Evolutionary conservation across 108 stramenopile species (phyloP), one percentile per base, ranked within the genome.

Genomic region (Skeletonema menzelii): DNA sequence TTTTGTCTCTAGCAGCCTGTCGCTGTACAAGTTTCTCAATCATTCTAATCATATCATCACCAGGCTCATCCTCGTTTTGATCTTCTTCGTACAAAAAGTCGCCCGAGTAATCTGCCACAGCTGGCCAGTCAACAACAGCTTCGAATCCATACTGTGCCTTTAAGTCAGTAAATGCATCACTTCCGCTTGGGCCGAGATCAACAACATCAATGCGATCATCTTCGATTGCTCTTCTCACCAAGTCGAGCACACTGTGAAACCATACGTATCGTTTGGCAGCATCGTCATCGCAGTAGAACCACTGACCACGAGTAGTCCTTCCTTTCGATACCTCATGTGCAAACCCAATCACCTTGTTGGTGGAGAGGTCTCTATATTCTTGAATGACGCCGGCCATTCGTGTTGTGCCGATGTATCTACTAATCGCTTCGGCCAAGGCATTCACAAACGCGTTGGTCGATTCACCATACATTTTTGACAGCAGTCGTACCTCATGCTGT

Each of bases 211-310:
- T 83, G 57, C 82, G 80, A 12, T 82, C 85, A 34, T 84, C 72
- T 22, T 86, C 87, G 24, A 90, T 85, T 22, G 90, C 76, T 34
- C 88, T 70, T 40, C 70, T 53, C 6, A 91, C 86, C 59, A 88
- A 60, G 60, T 88, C 86, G 22, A 78, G 67, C 1, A 91, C 90
- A 34, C 73, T 80, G 55, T 91, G 90, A 40, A 91, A 91, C 90
- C 90, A 91, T 13, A 91, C 90, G 75, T 91, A 91, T 56, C 76
- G 47, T 65, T 77, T 85, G 17, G 90, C 77, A 7, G 90, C 90
- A 60, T 77, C 85, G 69, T 91, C 86, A 65, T 84, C 76, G 28
- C 87, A 88, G 59, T 91, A 91, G 69, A 91, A 91, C 90, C 90
- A 91, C 57, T 91, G 90, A 10, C 90, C 90, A 8, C 90, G 76